These are phyloP conservation scores for Starmerella sp. DNA, from an alignment of 805 yeast genomes.

Conservation along the genomic window DNA sequence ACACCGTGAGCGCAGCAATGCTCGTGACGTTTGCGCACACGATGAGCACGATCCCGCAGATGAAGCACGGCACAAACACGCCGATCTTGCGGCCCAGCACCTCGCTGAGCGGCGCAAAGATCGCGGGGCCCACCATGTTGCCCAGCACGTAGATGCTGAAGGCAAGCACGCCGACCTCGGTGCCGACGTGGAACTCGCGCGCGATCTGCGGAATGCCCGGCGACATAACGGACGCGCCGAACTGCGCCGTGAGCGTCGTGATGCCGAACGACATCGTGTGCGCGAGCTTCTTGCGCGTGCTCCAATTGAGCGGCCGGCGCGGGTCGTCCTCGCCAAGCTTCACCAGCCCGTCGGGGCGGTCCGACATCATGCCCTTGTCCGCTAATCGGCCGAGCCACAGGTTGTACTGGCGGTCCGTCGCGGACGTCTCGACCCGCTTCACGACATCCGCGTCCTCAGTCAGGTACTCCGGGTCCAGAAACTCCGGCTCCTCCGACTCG, in stretches of 20 bases:
- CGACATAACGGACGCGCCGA: conserved; percentile 48
- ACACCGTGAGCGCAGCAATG: conserved; percentile 36
- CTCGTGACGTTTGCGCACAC: conserved; percentile 19
- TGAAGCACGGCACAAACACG: conserved; percentile 39
- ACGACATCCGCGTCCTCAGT: not conserved
- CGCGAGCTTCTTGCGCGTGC: conserved; percentile 32
- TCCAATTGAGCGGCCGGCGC: conserved; percentile 43
- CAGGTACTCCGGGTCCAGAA: not conserved
- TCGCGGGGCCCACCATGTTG: conserved; percentile 80
- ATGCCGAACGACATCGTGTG: conserved; percentile 34
- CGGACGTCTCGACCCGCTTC: not conserved
- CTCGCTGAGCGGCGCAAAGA: conserved; percentile 86
- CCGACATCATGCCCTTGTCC: not conserved
- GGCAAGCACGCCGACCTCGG: conserved; percentile 59
- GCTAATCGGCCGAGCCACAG: not conserved
- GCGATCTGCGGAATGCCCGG: conserved; percentile 41
- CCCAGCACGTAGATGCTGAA: conserved; percentile 77
- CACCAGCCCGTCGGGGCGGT: conserved; percentile 14
- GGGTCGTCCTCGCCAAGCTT: conserved; percentile 11
- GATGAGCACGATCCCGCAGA: conserved; percentile 21
- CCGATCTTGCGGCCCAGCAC: conserved; percentile 59
- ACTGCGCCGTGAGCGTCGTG: conserved; percentile 42
- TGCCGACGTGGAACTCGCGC: conserved; percentile 46
- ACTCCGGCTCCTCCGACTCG: conserved; percentile 3
- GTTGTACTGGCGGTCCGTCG: conserved; percentile 1